Percentiles rank a stretch among this genome's conserved stretches.
Conservation (phyloP, 164 flowering plant species). For the Aristolochia fimbriata region DNA sequence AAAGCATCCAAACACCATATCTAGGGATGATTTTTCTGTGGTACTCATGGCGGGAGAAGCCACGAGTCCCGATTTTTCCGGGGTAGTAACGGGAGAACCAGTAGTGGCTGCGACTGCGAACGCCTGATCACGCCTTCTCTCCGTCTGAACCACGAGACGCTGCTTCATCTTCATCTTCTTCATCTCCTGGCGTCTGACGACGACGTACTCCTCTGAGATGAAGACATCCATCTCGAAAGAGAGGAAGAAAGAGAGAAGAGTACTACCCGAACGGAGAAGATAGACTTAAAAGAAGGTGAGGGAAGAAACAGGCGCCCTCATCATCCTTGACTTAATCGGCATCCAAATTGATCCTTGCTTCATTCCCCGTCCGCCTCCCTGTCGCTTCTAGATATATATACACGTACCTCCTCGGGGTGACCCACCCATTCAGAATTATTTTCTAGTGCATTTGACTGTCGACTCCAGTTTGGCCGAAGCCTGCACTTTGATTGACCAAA, state of each 20-base stretch:
- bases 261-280: not conserved
- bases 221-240: constrained; percentile 8
- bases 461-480: not conserved
- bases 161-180: constrained; percentile 10
- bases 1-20: constrained; percentile 6
- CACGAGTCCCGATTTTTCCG: not conserved
- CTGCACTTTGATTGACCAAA: too few relatives aligned
- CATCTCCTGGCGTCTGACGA: constrained; percentile 13
- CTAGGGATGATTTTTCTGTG: not conserved
- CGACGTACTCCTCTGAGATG: constrained; percentile 13
- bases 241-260: not conserved
- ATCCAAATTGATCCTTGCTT: not conserved
- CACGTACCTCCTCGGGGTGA: too few relatives aligned
- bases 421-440: not conserved
- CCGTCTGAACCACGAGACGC: constrained; percentile 3
- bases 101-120: too few relatives aligned
- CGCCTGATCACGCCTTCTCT: constrained; percentile 1
- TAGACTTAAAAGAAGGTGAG: not conserved
- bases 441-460: not conserved
- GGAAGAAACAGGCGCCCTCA: not conserved
- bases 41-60: constrained; percentile 6
- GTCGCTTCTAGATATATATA: too few relatives aligned
- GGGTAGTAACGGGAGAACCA: not conserved
- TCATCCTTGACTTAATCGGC: constrained; percentile 6
- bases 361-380: not conserved